Base-by-base conservation (phyloP, 257 asterid genomes). In the Verbascum thapsus region DNA sequence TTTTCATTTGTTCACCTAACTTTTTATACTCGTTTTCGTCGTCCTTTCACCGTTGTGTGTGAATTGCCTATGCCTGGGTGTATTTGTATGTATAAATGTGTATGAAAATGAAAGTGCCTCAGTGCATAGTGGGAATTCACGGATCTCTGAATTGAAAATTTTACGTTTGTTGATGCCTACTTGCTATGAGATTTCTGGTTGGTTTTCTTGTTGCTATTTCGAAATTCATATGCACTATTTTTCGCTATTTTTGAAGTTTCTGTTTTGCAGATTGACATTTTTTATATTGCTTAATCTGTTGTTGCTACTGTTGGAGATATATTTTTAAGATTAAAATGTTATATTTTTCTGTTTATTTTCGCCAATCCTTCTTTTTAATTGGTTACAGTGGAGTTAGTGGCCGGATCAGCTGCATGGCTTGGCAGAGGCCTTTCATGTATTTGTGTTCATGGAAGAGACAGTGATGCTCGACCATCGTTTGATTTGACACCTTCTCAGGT, bases 361-460 rank as follows among this genome's bases (percentile, higher is more conserved):
- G 51, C 55, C 51, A 50, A 53, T 40, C 30, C 0, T 64, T 61
- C 66, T 72, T 61, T 69, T 75, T 69, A n/a, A n/a, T n/a, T n/a
- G 72, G 59, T 70, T 64, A 60, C 82, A 80, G 92, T 74, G 61
- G 98, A 94, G 87, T 96, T 83, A 64, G 98, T 87, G 38, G 89
- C 95, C 10, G 99, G 99, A 81, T 90, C 99, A 38, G 95, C 98
- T 64, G 99, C 99, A 42, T 94, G 99, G 99, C 85, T 94, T 66
- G 97, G 99, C 68, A 87, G 72, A 78, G 96, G 99, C 58, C 91
- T 94, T 75, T 94, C 99, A 19, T 94, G 99, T 30, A 98, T 94
- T 69, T 90, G 99, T 81, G 96, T 76, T 76, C 98, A 90, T 64
- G 78, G 92, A 73, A 78, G 95, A 67, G 98, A 94, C 73, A 84